Evolutionary conservation across 345 rosid species (phyloP).

Genomic region (Kernera saxatilis): DNA sequence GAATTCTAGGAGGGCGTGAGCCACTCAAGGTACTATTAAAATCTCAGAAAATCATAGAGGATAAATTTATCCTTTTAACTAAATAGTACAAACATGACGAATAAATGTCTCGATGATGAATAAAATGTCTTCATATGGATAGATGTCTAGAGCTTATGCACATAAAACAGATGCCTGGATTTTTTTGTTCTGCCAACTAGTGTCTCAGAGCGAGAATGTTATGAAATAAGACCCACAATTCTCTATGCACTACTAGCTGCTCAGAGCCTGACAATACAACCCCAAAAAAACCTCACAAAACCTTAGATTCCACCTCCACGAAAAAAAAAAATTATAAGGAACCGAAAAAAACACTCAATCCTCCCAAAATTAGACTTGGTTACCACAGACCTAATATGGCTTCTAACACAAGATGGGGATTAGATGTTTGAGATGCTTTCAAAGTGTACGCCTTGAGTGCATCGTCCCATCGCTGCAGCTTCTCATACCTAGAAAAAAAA

Average conservation of each 20-base stretch:
- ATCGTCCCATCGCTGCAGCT: constrained; percentile 98
- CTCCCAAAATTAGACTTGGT: neutral
- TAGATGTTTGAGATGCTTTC: constrained; percentile 74
- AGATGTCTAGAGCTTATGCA: neutral
- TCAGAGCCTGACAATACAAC: neutral
- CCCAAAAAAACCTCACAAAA: neutral
- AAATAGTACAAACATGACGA: neutral
- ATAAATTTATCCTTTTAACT: neutral
- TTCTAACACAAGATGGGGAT: constrained; percentile 71
- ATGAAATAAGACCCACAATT: constrained; percentile 4
- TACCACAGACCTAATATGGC: constrained; percentile 69
- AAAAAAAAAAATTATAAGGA: neutral
- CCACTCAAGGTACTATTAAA: neutral
- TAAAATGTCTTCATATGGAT: neutral
- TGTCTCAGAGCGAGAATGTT: neutral
- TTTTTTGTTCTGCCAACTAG: neutral
- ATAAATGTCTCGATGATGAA: neutral
- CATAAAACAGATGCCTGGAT: neutral
- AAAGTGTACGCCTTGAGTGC: constrained; percentile 93
- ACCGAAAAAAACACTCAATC: neutral
- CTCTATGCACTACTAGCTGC: neutral
- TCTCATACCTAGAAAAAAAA: constrained; percentile 75
- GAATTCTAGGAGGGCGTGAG: neutral
- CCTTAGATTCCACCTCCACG: neutral
- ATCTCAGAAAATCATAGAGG: neutral